Evolutionary conservation across 345 rosid species (phyloP).

Genomic region (Lumnitzera racemosa): DNA sequence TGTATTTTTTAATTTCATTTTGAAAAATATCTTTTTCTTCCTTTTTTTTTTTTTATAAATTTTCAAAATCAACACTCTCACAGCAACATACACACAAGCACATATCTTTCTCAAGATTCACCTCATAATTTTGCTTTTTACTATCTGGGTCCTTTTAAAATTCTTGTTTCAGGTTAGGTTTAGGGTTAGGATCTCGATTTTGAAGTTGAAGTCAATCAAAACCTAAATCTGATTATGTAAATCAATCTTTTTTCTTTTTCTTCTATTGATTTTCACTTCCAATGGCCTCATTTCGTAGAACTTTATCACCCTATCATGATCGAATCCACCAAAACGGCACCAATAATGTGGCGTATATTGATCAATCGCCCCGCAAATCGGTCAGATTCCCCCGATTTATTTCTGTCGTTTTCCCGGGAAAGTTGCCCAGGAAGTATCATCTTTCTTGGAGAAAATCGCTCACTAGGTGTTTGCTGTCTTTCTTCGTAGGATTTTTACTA

Average conservation of each 20-base stretch:
- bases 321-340: slow-evolving; percentile 48
- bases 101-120: not conserved
- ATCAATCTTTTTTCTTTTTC: not conserved
- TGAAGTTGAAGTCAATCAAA: not conserved
- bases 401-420: slow-evolving; percentile 14
- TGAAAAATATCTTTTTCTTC: too few relatives aligned
- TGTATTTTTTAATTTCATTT: too few relatives aligned
- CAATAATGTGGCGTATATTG: slow-evolving; percentile 10
- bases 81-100: too few relatives aligned
- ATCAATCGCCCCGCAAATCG: too few relatives aligned
- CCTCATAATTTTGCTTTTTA: not conserved
- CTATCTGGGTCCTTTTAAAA: not conserved
- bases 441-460: slow-evolving; percentile 50
- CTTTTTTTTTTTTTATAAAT: too few relatives aligned
- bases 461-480: slow-evolving; percentile 50
- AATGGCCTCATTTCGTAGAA: slow-evolving; percentile 91
- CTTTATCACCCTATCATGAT: slow-evolving; percentile 71
- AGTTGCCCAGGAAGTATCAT: slow-evolving; percentile 28
- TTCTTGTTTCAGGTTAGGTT: too few relatives aligned
- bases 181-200: not conserved
- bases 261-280: not conserved
- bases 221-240: too few relatives aligned
- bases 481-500: slow-evolving; percentile 50
- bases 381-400: slow-evolving; percentile 19
- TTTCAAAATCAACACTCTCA: too few relatives aligned